Evolutionary conservation across 2,329 filamentous ascomycete species (phyloP).

Genomic region (Colletotrichum sp.): DNA sequence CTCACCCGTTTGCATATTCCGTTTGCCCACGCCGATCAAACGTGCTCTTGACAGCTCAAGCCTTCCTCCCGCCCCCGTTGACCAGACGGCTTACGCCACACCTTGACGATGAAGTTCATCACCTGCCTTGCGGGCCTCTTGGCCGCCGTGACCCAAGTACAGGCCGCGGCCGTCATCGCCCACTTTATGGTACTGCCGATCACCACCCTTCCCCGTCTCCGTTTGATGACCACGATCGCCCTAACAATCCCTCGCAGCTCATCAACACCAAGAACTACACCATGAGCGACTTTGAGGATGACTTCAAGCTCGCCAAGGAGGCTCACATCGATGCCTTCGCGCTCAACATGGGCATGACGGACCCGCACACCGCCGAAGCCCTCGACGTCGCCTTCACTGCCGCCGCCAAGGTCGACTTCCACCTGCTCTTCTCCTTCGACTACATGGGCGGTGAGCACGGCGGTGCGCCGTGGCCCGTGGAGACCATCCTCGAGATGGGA

Average conservation of each 20-base stretch:
- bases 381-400: slow-evolving; percentile 16
- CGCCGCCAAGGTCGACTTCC: slow-evolving; percentile 25
- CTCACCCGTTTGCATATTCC: not conserved
- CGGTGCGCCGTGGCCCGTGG: slow-evolving; percentile 21
- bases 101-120: slow-evolving; percentile 9
- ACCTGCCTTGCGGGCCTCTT: not conserved
- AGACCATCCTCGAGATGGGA: slow-evolving; percentile 8
- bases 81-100: not conserved
- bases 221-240: not conserved
- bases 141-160: not conserved
- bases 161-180: slow-evolving; percentile 13
- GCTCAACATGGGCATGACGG: slow-evolving; percentile 17
- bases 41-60: not conserved
- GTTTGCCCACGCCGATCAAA: not conserved
- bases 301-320: slow-evolving; percentile 49
- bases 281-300: slow-evolving; percentile 48
- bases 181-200: slow-evolving; percentile 17
- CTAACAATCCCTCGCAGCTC: slow-evolving; percentile 1
- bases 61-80: not conserved
- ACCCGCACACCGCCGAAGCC: not conserved
- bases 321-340: slow-evolving; percentile 38
- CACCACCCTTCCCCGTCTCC: not conserved
- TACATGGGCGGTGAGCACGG: slow-evolving; percentile 30
- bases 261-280: slow-evolving; percentile 25
- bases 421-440: slow-evolving; percentile 35